These are phyloP conservation scores for Panellus pusillus DNA, from an alignment of 768 basidiomycete genomes.

Conservation along the genomic window DNA sequence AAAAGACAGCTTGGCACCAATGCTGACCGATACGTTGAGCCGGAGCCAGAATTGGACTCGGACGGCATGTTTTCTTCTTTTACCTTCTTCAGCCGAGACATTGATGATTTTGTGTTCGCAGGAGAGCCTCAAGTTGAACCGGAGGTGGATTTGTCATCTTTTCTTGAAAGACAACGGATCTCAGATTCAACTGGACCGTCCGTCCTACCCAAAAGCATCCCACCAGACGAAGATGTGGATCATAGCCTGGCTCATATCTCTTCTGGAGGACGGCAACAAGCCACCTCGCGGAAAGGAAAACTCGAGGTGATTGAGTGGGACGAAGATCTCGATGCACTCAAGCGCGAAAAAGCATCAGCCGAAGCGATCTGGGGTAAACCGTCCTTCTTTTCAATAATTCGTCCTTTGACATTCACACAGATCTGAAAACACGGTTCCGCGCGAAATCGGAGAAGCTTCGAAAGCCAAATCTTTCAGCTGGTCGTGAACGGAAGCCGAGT, in stretches of 20 bases:
- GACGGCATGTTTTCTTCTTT: slow-evolving; percentile 50
- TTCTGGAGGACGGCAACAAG: slow-evolving; percentile 25
- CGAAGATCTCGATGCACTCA: slow-evolving; percentile 60
- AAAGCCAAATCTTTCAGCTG: slow-evolving; percentile 26
- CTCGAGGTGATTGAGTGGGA: slow-evolving; percentile 70
- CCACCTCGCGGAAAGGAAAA: slow-evolving; percentile 57
- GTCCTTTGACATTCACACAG: slow-evolving; percentile 30
- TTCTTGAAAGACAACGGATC: slow-evolving; percentile 63
- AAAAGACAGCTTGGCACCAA: slow-evolving; percentile 66
- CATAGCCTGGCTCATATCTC: slow-evolving; percentile 54
- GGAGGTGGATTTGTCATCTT: slow-evolving; percentile 68
- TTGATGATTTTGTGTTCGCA: slow-evolving; percentile 22
- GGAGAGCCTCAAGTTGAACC: slow-evolving; percentile 70
- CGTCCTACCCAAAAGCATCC: slow-evolving; percentile 18
- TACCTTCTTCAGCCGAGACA: neutral
- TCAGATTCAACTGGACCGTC: slow-evolving; percentile 37
- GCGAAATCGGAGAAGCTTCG: slow-evolving; percentile 53
- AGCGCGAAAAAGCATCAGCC: slow-evolving; percentile 67
- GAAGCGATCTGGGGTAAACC: slow-evolving; percentile 72
- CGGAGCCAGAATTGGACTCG: slow-evolving; percentile 65
- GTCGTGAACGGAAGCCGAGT: slow-evolving; percentile 34
- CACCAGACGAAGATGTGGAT: slow-evolving; percentile 59
- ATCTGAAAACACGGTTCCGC: slow-evolving; percentile 58
- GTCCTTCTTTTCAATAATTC: neutral
- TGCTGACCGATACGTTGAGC: slow-evolving; percentile 72